Evolutionary conservation across 169 alveolate genomes (phyloP).

Genomic region (Eimeria sp.): DNA sequence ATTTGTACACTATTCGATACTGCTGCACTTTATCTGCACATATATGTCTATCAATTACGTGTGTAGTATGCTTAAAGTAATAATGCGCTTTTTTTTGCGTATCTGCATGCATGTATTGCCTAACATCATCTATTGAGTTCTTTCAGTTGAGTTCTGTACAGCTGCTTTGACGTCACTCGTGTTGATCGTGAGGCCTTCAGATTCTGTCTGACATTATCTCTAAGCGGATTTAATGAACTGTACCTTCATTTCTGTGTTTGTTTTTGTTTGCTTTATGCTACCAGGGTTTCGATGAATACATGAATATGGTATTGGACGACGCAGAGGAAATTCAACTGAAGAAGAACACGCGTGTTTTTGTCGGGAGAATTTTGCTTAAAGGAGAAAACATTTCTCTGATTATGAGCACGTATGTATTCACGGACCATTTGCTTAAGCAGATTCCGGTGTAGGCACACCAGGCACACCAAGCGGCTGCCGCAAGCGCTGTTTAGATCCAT

Average conservation of each 20-base stretch:
- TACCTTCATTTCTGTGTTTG: neutral
- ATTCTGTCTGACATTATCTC: no score
- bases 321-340: constrained; percentile 95
- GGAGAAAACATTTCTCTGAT: constrained; percentile 97
- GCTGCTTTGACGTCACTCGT: no score
- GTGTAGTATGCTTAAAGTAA: no score
- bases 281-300: constrained; percentile 98
- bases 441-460: neutral
- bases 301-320: constrained; percentile 98
- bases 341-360: constrained; percentile 91
- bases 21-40: neutral
- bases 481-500: neutral
- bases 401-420: constrained; percentile 76
- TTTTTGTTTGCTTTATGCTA: neutral
- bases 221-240: neutral
- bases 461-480: neutral
- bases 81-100: no score
- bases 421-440: neutral
- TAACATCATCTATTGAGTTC: no score
- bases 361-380: constrained; percentile 96
- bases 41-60: neutral
- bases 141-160: no score
- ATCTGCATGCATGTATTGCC: no score
- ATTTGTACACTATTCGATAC: neutral
- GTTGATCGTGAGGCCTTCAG: no score